phyloP scores from a whole-genome alignment of 2,329 filamentous ascomycete species.

The Cladosporium austrohemisphaericum region DNA sequence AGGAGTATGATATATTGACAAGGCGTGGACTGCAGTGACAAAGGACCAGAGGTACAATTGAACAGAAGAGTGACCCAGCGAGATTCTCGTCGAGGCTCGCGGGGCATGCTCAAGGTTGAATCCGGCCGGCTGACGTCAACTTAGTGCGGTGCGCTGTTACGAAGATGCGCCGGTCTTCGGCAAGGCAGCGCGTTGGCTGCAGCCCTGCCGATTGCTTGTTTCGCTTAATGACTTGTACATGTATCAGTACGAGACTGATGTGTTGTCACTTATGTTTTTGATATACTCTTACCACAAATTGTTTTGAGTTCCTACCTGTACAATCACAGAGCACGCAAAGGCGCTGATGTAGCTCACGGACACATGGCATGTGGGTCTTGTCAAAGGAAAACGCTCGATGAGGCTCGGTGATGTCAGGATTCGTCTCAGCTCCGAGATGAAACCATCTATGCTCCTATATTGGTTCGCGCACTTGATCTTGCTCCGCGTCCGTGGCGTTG shows the following conservation, averaged over 20 bases:
- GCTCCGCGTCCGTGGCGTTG: no score
- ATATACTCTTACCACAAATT: no score
- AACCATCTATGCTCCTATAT: no score
- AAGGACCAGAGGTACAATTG: not conserved
- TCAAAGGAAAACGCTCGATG: no score
- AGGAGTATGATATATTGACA: not conserved
- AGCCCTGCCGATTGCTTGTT: not conserved
- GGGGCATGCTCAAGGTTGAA: slow-evolving; percentile 3
- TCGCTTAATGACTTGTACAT: no score
- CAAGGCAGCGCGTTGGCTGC: no score
- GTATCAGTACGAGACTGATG: no score
- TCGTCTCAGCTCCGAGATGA: not conserved
- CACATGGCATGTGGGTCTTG: slow-evolving; percentile 5
- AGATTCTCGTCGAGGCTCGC: not conserved
- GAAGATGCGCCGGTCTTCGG: not conserved
- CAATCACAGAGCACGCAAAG: no score
- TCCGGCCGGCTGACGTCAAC: no score
- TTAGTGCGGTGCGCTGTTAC: not conserved
- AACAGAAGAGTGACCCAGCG: not conserved
- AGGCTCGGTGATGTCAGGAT: slow-evolving; percentile 9
- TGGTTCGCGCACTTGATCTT: no score
- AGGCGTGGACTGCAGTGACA: not conserved
- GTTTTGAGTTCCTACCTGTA: no score
- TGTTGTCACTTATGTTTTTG: no score
- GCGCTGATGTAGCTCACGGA: not conserved